Base-by-base conservation (phyloP, 2,329 filamentous ascomycete genomes). In the Fusarium circinatum region DNA sequence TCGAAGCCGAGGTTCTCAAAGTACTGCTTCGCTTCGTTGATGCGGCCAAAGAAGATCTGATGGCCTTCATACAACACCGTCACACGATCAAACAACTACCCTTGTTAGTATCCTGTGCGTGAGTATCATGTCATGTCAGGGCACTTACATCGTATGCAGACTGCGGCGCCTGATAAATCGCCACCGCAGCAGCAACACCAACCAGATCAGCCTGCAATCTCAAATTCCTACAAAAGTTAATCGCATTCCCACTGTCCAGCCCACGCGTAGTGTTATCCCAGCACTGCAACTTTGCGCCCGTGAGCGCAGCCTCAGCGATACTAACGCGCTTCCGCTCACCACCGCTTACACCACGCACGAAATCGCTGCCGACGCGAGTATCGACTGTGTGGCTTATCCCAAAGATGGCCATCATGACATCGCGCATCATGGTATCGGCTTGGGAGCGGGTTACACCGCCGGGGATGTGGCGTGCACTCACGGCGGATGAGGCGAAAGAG, bases 301-400 rank as follows among this genome's bases (percentile, higher is more conserved):
- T 79, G 0, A 79, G 75, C 0, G 76, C 72, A 1, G 92, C 93
- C 79, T 95, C 93, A 1, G 92, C 92, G 72, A 95, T 94, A 38
- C 90, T 91, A 13, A 94, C 92, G 75, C 93, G 91, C 81, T 95
- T 95, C 15, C 93, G 85, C 82, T 96, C 93, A 57, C 93, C 93
- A 72, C 93, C 93, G 54, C 90, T 93, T 0, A 95, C 91, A 78
- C 93, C 93, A 44, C 92, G 88, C 10, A 92, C 87, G 73, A 83
- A 86, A 69, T 92, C 90, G 73, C 94, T 90, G 22, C 93, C 93
- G 5, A 95, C 92, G 1, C 89, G 85, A 0, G 93, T 95, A 74
- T 93, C 87, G 73, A 89, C 89, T 0, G 93, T 94, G 76, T 95
- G 93, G 12, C 85, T 87, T 65, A 95, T 94, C 6, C 92, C 92